Percentiles rank a stretch among this genome's conserved stretches.
Evolutionary conservation across 768 basidiomycete genomes (phyloP).

Genomic region (Leccinum pellstonianum): DNA sequence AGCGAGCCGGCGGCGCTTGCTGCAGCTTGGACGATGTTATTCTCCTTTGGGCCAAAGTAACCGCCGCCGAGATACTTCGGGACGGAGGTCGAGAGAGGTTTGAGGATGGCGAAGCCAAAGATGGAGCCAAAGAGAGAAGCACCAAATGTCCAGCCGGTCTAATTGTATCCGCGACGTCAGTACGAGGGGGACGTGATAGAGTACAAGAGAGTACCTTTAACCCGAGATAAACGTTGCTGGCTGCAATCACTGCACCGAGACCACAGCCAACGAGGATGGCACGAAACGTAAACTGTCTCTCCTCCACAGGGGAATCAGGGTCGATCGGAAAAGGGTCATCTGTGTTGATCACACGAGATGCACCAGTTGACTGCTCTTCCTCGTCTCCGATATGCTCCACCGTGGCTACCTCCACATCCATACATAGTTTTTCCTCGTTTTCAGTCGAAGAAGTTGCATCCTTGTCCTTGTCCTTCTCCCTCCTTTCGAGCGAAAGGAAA

Average conservation of each 20-base stretch:
- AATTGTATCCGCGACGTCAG: not conserved
- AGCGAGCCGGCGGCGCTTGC: conserved; percentile 51
- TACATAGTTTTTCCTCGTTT: not conserved
- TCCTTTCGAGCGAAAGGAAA: not conserved
- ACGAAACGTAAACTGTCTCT: conserved; percentile 52
- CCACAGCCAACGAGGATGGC: conserved; percentile 49
- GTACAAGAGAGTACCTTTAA: conserved; percentile 39
- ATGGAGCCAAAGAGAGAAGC: conserved; percentile 53
- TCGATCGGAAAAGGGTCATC: conserved; percentile 53
- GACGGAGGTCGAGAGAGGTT: conserved; percentile 49
- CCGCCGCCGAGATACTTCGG: conserved; percentile 49
- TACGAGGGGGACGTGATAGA: not conserved
- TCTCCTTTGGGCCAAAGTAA: conserved; percentile 64
- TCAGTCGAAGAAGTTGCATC: not conserved
- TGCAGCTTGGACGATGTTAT: conserved; percentile 29
- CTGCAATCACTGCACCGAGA: conserved; percentile 55
- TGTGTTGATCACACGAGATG: conserved; percentile 19
- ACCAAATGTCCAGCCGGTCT: conserved; percentile 65
- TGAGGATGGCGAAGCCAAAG: conserved; percentile 51
- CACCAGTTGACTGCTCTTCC: not conserved
- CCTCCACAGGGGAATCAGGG: conserved; percentile 39
- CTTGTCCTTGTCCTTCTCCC: not conserved
- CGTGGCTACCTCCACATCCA: conserved; percentile 2
- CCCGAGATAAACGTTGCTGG: conserved; percentile 66
- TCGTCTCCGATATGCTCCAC: not conserved